Evolutionary conservation across 352 stramenopile genomes (phyloP).

Genomic region (Pythium monospermum): DNA sequence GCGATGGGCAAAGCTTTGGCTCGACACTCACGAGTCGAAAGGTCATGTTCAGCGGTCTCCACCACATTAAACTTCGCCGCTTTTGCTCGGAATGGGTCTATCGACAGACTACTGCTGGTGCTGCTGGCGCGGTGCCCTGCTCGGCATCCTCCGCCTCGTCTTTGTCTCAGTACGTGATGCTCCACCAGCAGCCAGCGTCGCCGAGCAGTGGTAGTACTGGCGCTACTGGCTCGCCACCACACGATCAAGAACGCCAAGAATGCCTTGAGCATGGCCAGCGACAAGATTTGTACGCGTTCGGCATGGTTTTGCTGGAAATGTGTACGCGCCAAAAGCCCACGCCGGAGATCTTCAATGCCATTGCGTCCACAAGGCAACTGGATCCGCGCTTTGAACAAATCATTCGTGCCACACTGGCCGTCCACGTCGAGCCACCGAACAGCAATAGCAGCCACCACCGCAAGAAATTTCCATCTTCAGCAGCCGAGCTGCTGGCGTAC

Average conservation of each 20-base stretch:
- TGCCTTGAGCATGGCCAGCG: no score
- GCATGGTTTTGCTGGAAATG: conserved; percentile 68
- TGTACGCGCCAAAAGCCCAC: conserved; percentile 48
- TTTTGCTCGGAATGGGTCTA: conserved; percentile 42
- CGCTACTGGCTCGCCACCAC: background rate
- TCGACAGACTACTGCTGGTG: no score
- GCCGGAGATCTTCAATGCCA: conserved; percentile 43
- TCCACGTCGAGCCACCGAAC: background rate
- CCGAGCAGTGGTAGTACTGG: no score
- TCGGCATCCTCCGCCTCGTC: conserved; percentile 13
- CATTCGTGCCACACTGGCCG: conserved; percentile 20
- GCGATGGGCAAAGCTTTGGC: conserved; percentile 30
- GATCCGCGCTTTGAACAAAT: conserved; percentile 40
- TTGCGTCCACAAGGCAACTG: conserved; percentile 38
- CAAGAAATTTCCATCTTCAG: background rate
- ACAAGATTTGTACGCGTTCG: conserved; percentile 62
- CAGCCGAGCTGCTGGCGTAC: conserved; percentile 1
- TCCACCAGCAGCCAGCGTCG: no score
- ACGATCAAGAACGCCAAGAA: background rate
- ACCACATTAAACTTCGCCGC: conserved; percentile 42
- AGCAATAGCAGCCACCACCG: background rate
- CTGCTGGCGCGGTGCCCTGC: conserved; percentile 9
- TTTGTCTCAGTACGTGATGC: conserved; percentile 24
- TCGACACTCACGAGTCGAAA: conserved; percentile 61
- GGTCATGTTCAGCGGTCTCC: conserved; percentile 42